Base-by-base conservation (phyloP, 805 yeast species). In the Wickerhamiella parazyma region DNA sequence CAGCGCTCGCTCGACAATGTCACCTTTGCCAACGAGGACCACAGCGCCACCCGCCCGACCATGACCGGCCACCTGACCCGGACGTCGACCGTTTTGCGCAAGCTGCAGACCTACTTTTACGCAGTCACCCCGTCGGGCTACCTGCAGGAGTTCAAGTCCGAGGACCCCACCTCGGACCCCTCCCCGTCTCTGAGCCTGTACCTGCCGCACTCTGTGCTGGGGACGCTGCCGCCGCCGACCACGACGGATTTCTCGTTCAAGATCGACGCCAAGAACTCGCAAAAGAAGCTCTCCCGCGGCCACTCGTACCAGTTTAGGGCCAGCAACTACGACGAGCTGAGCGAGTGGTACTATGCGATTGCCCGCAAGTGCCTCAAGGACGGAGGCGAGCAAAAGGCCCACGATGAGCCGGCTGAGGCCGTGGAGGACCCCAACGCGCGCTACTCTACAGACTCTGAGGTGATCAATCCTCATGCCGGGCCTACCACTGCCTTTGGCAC, bases 11-110 rank as follows among this genome's bases (percentile, higher is more conserved):
- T 66, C 26, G 55, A 55, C 12, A 49, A 52, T 21, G 51, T 70
- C 16, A 46, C 59, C 4, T 72, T 64, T 51, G 53, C 64, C 31
- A 64, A 70, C 48, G 53, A 55, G 45, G 53, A 55, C 37, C 69
- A 67, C 51, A 58, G 57, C 28, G 48, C 70, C 5, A 61, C 70
- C 6, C 47, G 41, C 14, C 75, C 77, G 2, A 55, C 69, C 22
- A 56, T 71, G 9, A 72, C 69, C 49, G 77, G 77, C 31, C 47
- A 62, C 12, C 53, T 72, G 31, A 57, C 58, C 46, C 64, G 68
- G 45, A 69, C 68, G 51, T 68, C 72, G 4, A 56, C 58, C 24
- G 46, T 72, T 22, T 54, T 60, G 45, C 67, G 68, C 51, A 56
- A 61, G 41, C 68, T 63, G 54, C 56, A 58, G 38, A 55, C 72